Conservation (phyloP, 768 basidiomycete genomes). For the Lyophyllum semitale region DNA sequence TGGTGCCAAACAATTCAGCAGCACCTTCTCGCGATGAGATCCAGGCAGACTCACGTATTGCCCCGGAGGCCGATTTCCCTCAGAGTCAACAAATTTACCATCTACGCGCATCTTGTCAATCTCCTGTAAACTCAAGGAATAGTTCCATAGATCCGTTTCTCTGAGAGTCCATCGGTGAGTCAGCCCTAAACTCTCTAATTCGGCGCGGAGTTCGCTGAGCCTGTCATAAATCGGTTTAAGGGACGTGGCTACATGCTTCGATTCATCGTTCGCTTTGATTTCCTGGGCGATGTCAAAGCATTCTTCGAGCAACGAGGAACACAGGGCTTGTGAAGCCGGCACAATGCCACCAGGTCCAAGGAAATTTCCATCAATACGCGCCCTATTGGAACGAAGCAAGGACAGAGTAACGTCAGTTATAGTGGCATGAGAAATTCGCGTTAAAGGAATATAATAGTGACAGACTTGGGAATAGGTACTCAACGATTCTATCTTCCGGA, state of each 20-base stretch:
- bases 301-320: slow-evolving; percentile 91
- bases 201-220: slow-evolving; percentile 78
- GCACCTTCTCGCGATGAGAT: not conserved
- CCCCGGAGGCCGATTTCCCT: slow-evolving; percentile 88
- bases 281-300: slow-evolving; percentile 96
- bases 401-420: slow-evolving; percentile 14
- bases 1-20: slow-evolving; percentile 27
- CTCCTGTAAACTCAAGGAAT: slow-evolving; percentile 89
- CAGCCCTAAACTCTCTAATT: slow-evolving; percentile 88
- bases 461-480: slow-evolving; percentile 49
- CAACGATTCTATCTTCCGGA: slow-evolving; percentile 95
- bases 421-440: slow-evolving; percentile 15
- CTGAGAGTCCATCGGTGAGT: slow-evolving; percentile 97
- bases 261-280: slow-evolving; percentile 91
- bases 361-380: slow-evolving; percentile 96
- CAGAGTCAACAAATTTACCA: slow-evolving; percentile 94
- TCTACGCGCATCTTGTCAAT: slow-evolving; percentile 97
- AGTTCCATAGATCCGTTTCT: slow-evolving; percentile 94
- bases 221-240: slow-evolving; percentile 94
- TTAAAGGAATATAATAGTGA: slow-evolving; percentile 26
- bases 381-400: slow-evolving; percentile 41
- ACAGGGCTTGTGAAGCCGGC: slow-evolving; percentile 88
- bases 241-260: slow-evolving; percentile 80
- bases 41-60: slow-evolving; percentile 77
- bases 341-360: slow-evolving; percentile 88